These are phyloP conservation scores for Moesziomyces antarcticus DNA, from an alignment of 1,284 basidiomycete species.

Conservation along the genomic window DNA sequence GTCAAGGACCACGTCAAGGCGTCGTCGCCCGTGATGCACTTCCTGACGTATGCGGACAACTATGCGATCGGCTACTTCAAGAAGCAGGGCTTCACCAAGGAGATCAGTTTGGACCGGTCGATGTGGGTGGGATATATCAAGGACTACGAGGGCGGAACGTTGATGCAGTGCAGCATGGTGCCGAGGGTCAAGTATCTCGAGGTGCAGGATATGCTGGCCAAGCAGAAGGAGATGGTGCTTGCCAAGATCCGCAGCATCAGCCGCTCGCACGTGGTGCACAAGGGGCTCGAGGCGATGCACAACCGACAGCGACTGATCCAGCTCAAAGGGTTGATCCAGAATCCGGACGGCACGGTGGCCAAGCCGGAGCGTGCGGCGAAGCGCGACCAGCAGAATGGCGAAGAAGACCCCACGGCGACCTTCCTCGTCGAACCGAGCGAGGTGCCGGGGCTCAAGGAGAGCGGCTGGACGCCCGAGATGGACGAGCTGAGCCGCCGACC, in stretches of 20 bases:
- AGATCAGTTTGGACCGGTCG: constrained; percentile 88
- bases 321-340: constrained; percentile 47
- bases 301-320: constrained; percentile 69
- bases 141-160: constrained; percentile 99
- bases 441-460: constrained; percentile 72
- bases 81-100: constrained; percentile 94
- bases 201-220: constrained; percentile 80
- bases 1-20: constrained; percentile 90
- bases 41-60: constrained; percentile 98
- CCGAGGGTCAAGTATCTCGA: constrained; percentile 89
- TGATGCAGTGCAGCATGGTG: constrained; percentile 97
- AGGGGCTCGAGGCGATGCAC: constrained; percentile 83
- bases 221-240: constrained; percentile 80
- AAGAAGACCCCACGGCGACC: constrained; percentile 45
- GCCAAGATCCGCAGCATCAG: constrained; percentile 89
- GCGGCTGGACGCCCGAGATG: constrained; percentile 91
- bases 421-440: constrained; percentile 58
- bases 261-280: constrained; percentile 85
- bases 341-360: constrained; percentile 47
- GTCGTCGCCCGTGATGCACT: constrained; percentile 87
- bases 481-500: constrained; percentile 77
- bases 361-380: constrained; percentile 49
- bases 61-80: constrained; percentile 99
- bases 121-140: constrained; percentile 99
- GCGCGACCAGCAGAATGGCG: constrained; percentile 29